Conservation (phyloP, 352 stramenopile species). For the Phytophthora hybrid region DNA sequence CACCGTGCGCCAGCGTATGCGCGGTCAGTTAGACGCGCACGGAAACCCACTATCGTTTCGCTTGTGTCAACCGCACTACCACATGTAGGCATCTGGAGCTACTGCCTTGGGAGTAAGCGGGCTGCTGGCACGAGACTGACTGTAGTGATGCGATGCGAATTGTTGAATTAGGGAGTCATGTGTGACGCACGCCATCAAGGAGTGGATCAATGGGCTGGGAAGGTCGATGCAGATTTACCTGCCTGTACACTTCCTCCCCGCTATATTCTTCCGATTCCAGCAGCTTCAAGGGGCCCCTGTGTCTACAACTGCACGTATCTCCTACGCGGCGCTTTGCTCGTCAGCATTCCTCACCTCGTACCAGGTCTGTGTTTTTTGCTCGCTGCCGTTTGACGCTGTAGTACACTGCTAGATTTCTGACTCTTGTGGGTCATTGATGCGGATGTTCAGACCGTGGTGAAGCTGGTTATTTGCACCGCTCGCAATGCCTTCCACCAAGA, state of each 20-base stretch:
- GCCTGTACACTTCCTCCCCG: conserved; percentile 81
- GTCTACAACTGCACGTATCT: conserved; percentile 55
- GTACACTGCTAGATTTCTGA: background rate
- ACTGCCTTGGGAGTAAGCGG: background rate
- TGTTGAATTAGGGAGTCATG: conserved; percentile 75
- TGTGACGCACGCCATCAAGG: conserved; percentile 75
- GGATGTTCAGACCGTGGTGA: conserved; percentile 61
- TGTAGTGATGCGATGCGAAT: background rate
- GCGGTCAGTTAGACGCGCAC: conserved; percentile 50
- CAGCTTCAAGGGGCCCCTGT: conserved; percentile 63
- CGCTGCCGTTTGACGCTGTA: background rate
- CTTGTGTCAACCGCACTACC: conserved; percentile 85
- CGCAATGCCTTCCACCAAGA: conserved; percentile 82
- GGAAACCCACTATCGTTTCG: conserved; percentile 65
- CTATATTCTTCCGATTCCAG: conserved; percentile 79
- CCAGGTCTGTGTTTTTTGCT: conserved; percentile 51
- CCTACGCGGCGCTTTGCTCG: conserved; percentile 77
- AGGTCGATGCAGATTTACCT: conserved; percentile 85
- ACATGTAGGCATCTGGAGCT: conserved; percentile 59
- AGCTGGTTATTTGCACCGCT: conserved; percentile 75
- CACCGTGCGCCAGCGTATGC: conserved; percentile 66
- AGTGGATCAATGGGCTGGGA: conserved; percentile 75
- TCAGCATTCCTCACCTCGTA: conserved; percentile 87
- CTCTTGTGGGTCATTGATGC: background rate
- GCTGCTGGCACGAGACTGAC: background rate